These are phyloP conservation scores for Gloeostereum incarnatum DNA, from an alignment of 768 basidiomycete genomes.

Conservation along the genomic window DNA sequence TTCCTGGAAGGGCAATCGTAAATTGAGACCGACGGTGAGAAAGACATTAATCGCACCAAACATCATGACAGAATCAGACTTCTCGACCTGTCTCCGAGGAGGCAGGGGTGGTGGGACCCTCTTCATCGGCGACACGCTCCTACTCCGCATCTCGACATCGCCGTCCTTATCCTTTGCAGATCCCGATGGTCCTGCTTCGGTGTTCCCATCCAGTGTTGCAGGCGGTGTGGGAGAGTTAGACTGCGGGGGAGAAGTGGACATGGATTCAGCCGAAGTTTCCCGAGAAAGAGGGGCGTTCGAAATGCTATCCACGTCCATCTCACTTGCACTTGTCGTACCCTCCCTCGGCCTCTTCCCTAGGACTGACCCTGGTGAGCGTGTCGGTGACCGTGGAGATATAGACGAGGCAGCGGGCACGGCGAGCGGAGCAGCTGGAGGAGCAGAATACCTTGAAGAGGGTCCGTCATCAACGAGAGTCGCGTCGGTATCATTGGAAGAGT, in stretches of 20 bases:
- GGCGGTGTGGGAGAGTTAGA: not conserved
- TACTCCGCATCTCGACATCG: constrained; percentile 25
- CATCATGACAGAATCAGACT: constrained; percentile 72
- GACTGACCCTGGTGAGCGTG: constrained; percentile 38
- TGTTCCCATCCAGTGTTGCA: constrained; percentile 21
- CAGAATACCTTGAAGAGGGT: constrained; percentile 24
- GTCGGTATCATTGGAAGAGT: constrained; percentile 81
- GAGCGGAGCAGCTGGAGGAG: too few species aligned
- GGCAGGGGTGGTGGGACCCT: not conserved
- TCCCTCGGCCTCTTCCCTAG: constrained; percentile 65
- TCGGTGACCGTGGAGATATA: constrained; percentile 12
- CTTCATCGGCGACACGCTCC: constrained; percentile 6
- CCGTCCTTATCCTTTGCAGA: constrained; percentile 15
- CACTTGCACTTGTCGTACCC: constrained; percentile 23
- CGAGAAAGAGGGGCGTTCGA: constrained; percentile 18
- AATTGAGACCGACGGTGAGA: constrained; percentile 2
- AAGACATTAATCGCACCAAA: constrained; percentile 48
- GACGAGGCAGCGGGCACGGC: constrained; percentile 17
- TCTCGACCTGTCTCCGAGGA: not conserved
- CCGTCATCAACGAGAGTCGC: constrained; percentile 82
- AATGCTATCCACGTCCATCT: constrained; percentile 59
- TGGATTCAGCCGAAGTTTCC: not conserved
- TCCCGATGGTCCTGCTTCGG: constrained; percentile 16
- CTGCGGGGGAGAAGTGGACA: constrained; percentile 2
- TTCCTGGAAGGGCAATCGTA: constrained; percentile 39